Base-by-base conservation (phyloP, 371 early-diverging fungal species). In the Rhizopus arrhizus region DNA sequence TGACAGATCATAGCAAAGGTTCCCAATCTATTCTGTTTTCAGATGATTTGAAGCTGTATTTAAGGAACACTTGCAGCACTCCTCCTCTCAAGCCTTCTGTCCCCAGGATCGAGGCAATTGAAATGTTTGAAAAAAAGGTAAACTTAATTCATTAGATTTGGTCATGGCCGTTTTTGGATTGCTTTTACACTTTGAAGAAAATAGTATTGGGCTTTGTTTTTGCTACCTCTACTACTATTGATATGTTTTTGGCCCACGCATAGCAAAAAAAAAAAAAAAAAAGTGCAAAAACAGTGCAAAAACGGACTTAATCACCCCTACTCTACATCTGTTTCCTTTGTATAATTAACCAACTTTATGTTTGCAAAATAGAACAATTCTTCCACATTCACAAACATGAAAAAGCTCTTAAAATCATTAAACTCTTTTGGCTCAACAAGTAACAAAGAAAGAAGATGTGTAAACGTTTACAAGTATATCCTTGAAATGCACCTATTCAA, bases 401-500 rank as follows among this genome's bases (percentile, higher is more conserved):
- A 42, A 58, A 50, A 58, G 16, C 41, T 58, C 32, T 41, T 41
- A 35, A 51, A 58, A 51, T 50, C 51, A 31, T 32, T 58, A 58
- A 31, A 42, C 51, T 50, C 32, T 11, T 43, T 43, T 43, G 11
- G 43, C 33, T 35, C 59, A 13, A 36, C 40, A 36, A 50, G 31
- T 33, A 58, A 38, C 16, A 49, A 50, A 50, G 22, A 58, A 15
- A 36, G 59, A 49, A 35, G 32, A 28, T 28, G 49, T 40, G 22
- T 58, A 3, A 58, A 58, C 40, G 49, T 58, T 48, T 58, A 49
- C 50, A 58, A 46, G 41, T 40, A 49, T 49, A 58, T 58, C 29
- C 48, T 53, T 38, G 58, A 57, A 29, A 63, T 63, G 43, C 58
- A 58, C 32, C 40, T 58, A 12, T 53, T 47, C 48, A 63, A 58